Evolutionary conservation across 352 stramenopile species (phyloP).

Genomic region (Phytophthora hybrid): DNA sequence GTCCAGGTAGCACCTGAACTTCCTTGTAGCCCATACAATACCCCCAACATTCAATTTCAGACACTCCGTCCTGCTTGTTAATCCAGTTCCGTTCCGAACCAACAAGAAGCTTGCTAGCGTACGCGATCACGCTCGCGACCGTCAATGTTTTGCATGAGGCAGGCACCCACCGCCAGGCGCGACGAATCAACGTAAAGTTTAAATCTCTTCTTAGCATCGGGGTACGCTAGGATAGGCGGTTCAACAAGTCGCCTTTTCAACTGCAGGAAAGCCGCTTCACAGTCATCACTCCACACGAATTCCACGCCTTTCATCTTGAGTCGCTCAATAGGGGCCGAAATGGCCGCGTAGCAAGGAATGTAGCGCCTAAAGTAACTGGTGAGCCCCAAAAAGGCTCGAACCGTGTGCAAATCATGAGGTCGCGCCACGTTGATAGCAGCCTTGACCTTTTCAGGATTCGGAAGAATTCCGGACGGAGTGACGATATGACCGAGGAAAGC

Average conservation of each 20-base stretch:
- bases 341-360: slow-evolving; percentile 2
- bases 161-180: not conserved
- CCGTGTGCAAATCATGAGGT: not conserved
- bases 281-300: not conserved
- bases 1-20: no score
- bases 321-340: not conserved
- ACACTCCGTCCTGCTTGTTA: not conserved
- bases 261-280: slow-evolving; percentile 1
- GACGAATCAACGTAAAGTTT: slow-evolving; percentile 8
- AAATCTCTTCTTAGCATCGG: not conserved
- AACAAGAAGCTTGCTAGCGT: not conserved
- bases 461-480: not conserved
- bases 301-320: slow-evolving; percentile 1
- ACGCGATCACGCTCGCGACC: not conserved
- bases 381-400: not conserved
- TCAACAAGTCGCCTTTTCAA: not conserved
- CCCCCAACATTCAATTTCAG: slow-evolving; percentile 2
- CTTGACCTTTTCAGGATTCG: slow-evolving; percentile 12
- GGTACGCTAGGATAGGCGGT: slow-evolving; percentile 2
- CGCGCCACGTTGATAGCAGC: not conserved
- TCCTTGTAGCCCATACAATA: no score
- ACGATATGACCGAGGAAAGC: slow-evolving; percentile 11
- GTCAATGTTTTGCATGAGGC: slow-evolving; percentile 3
- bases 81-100: not conserved
- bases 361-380: slow-evolving; percentile 7